These are phyloP conservation scores for Davidsoniella neocaledoniae DNA, from an alignment of 2,329 filamentous ascomycete genomes.

Conservation along the genomic window DNA sequence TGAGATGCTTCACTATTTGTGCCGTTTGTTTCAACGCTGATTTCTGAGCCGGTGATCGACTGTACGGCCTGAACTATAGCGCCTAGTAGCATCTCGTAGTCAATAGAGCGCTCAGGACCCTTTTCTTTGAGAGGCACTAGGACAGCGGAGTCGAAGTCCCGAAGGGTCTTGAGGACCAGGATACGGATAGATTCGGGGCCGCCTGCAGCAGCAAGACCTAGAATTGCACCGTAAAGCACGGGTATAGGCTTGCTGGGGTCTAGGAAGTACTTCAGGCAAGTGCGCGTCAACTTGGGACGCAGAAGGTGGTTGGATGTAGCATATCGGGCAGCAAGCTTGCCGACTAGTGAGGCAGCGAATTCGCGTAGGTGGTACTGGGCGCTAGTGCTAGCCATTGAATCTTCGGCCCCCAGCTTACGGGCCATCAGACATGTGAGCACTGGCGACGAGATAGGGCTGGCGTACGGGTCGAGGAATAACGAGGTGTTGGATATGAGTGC, in stretches of 20 bases:
- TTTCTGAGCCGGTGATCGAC: conserved; percentile 24
- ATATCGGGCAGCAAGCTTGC: conserved; percentile 66
- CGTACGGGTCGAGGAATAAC: conserved; percentile 52
- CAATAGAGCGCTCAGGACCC: conserved; percentile 27
- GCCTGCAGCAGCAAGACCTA: conserved; percentile 62
- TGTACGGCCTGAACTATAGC: conserved; percentile 37
- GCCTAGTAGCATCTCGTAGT: conserved; percentile 38
- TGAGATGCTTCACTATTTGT: conserved; percentile 19
- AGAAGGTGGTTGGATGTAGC: conserved; percentile 64
- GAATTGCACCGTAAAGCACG: conserved; percentile 77
- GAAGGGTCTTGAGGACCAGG: conserved; percentile 38
- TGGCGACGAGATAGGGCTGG: conserved; percentile 56
- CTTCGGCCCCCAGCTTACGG: conserved; percentile 52
- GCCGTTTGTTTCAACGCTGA: conserved; percentile 7
- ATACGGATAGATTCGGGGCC: conserved; percentile 43
- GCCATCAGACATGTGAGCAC: conserved; percentile 77
- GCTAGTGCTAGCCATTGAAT: conserved; percentile 34
- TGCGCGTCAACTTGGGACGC: conserved; percentile 77
- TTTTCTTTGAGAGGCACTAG: conserved; percentile 36
- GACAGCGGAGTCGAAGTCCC: conserved; percentile 35
- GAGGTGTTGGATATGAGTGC: conserved; percentile 71
- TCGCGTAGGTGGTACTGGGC: conserved; percentile 70
- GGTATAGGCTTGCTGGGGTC: conserved; percentile 69
- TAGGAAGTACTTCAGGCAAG: conserved; percentile 80
- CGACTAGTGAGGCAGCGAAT: conserved; percentile 66